Conservation (phyloP, 2,329 filamentous ascomycete genomes). For the Aspergillus floridensis region DNA sequence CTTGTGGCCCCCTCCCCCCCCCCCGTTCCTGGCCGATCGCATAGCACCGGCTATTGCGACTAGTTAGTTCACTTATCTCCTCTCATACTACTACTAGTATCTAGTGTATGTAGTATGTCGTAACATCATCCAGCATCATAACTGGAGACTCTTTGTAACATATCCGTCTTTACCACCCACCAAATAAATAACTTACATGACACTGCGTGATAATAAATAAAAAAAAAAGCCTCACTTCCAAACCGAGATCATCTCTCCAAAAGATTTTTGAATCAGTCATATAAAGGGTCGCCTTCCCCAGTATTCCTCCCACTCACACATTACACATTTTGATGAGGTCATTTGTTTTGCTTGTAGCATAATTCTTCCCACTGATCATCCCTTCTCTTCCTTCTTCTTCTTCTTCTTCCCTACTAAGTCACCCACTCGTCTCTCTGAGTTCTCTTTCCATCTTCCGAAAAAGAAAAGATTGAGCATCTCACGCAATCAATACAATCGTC, state of each 20-base stretch:
- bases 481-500: not conserved
- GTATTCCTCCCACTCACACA: not conserved
- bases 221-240: not conserved
- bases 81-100: too few species aligned
- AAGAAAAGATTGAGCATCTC: too few species aligned
- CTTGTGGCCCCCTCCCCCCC: too few species aligned
- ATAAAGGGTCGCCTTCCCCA: not conserved
- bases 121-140: not conserved
- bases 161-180: not conserved
- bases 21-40: constrained; percentile 27
- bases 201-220: not conserved
- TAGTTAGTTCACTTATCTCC: not conserved
- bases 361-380: not conserved
- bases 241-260: not conserved
- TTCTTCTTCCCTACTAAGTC: not conserved
- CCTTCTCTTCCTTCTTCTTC: not conserved
- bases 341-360: not conserved
- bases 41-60: constrained; percentile 21
- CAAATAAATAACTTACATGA: not conserved
- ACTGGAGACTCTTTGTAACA: not conserved
- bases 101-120: not conserved
- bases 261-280: not conserved
- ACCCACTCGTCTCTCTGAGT: too few species aligned
- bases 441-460: too few species aligned
- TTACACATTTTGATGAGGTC: not conserved